Base-by-base conservation (phyloP, 2,329 filamentous ascomycete species). In the Aspergillus sp. region DNA sequence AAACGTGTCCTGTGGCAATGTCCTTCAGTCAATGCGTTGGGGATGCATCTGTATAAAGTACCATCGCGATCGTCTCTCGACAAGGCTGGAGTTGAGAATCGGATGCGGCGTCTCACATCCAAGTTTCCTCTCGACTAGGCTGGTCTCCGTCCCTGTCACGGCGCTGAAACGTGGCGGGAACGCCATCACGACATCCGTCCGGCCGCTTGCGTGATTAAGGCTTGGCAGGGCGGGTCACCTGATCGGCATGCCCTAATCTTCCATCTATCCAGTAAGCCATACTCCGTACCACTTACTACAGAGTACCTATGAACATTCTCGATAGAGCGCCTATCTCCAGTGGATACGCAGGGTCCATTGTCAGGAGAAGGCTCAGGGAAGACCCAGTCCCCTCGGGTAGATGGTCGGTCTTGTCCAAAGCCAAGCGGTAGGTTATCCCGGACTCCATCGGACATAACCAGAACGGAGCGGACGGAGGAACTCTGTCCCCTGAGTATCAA, bases 151-250 rank as follows among this genome's bases (percentile, higher is more conserved):
- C 6, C 5, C 25, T 29, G 25, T 29, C 25, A 29, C 25, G 25
- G 25, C 25, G 11, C 11, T 29, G 25, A 29, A 29, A 29, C 25
- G 25, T 29, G 25, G 25, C 11, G 34, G 31, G 16, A 17, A 23
- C 11, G 20, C 17, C 47, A 66, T 63, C 62, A 63, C 60, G 61
- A 62, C 61, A 63, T 62, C 50, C 50, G 41, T 51, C 54, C 50
- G 48, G 44, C 51, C 41, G 57, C 54, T 66, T 64, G 61, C 63
- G 63, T 65, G 62, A 60, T 65, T 58, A 20, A 20, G n/a, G 47
- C 32, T 52, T 47, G 50, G 47, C 54, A 50, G 31, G 21, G 42
- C 47, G 2, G 32, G 20, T 53, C 50, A 54, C 48, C 50, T 58
- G 55, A 57, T 48, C 42, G 25, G 36, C 45, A 44, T 47, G 48